Evolutionary conservation across 768 basidiomycete genomes (phyloP), one percentile per base, ranked within the genome.

Genomic region (Lyophyllum shimeji): DNA sequence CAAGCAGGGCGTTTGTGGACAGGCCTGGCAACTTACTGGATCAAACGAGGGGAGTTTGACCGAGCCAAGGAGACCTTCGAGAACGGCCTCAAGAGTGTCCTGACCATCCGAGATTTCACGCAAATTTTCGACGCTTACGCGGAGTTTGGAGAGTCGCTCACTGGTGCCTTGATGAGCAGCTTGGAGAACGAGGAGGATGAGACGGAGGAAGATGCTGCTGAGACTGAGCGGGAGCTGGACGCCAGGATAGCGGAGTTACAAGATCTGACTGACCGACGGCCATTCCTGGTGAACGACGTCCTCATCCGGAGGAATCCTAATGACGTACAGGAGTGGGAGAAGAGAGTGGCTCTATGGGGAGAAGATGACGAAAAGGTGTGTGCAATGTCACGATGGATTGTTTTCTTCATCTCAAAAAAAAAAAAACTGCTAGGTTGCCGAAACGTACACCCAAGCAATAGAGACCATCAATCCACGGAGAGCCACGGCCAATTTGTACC

Each of bases 251-350:
- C 87, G 67, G 87, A 88, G 57, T 95, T 98, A 64, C 96, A 98
- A 70, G 90, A 87, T 39, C 71, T 99, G 62, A 96, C 96, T 80
- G 97, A 99, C 69, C 81, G 95, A 47, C 74, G 97, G 67, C 96
- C 94, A 2, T 98, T 99, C 80, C 77, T 99, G 59, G 86, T 97
- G 45, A 99, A 99, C 64, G 95, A 98, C 64, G 97, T 98, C 12
- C 74, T 98, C 15, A 70, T 98, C 33, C 76, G 97, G 58, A 78
- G 97, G 64, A 99, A 99, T 77, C 92, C 93, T 4, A 92, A 98
- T 63, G 97, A 99, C 64, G 97, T 98, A 1, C 94, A 97, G 62
- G 97, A 99, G 69, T 99, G 97, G 97, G 97, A 98, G 75, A 99
- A 99, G 73, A 79, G 96, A 33, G 84, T 98, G 18, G 95, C 95